Evolutionary conservation across 1,139 yeast genomes (phyloP).

Genomic region (Blastobotrys petasosporus): DNA sequence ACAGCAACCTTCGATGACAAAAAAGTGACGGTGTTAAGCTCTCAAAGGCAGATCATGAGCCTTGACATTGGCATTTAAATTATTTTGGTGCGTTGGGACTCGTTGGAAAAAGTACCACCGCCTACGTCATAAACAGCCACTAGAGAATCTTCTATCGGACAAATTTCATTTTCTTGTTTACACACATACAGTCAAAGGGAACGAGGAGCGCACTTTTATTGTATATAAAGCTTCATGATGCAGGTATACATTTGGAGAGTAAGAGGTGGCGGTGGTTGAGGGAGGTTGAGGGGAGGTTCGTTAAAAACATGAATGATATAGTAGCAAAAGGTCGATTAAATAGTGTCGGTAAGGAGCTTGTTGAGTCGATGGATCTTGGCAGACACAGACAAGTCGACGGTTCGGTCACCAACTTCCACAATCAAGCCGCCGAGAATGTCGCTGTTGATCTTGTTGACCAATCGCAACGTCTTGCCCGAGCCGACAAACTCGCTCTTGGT

Average conservation of each 20-base stretch:
- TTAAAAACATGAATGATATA: too few relatives aligned
- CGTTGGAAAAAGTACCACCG: too few relatives aligned
- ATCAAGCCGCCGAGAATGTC: constrained; percentile 93
- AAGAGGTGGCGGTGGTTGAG: not conserved
- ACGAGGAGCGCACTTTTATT: too few relatives aligned
- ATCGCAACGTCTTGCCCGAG: constrained; percentile 75
- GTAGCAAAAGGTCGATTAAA: constrained; percentile 38
- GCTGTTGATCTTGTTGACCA: constrained; percentile 77
- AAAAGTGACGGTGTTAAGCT: too few relatives aligned
- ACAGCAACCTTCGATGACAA: too few relatives aligned
- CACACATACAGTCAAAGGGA: not conserved
- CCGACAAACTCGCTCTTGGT: constrained; percentile 78
- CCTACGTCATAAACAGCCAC: not conserved
- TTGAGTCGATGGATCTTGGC: constrained; percentile 83
- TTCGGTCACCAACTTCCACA: constrained; percentile 94
- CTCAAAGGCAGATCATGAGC: too few relatives aligned
- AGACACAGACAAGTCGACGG: constrained; percentile 87
- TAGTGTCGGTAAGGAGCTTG: constrained; percentile 78
- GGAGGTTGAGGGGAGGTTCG: not conserved
- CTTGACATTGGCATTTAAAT: too few relatives aligned
- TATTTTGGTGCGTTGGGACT: too few relatives aligned
- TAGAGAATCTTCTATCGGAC: not conserved
- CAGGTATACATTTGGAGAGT: not conserved
- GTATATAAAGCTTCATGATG: too few relatives aligned
- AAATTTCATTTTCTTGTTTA: not conserved